Base-by-base conservation (phyloP, 108 stramenopile genomes). In the Nitzschia putrida region DNA sequence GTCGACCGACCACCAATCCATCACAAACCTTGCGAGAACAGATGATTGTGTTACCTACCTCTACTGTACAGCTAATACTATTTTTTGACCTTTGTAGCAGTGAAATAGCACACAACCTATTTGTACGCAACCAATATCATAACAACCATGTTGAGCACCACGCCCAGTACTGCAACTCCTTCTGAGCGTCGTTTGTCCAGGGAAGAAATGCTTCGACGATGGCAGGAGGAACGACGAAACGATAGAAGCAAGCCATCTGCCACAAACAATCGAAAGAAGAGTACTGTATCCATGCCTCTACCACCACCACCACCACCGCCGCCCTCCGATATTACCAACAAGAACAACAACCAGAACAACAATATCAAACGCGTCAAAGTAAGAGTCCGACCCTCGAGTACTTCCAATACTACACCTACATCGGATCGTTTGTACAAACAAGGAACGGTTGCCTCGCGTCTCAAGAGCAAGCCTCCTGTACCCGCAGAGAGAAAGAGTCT, bases 371-470 rank as follows among this genome's bases (percentile, higher is more conserved):
- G 18, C 2, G 61, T 63, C 23, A 63, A 63, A 24, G 61, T 63
- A 0, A 18, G 44, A 47, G 61, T 63, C 12, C 42, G 61, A 63
- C 40, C 61, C 12, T 0, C 0, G 3, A 37, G 43, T 9, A 44
- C 42, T 21, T 22, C 61, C 43, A 24, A 44, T 12, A 16, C 23
- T 29, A 18, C 25, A 58, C 29, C 23, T 3, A 25, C 37, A 38
- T 41, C 44, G 7, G 20, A 40, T 45, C 61, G 61, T 45, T 38
- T 63, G 44, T 63, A 63, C 44, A 1, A 63, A 24, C 61, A 63
- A 63, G 44, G 44, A 63, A 63, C 61, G 3, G 61, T 63, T 11
- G 61, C 61, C 8, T 63, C 61, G 1, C 61, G 61, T 21, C 61
- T 63, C 42, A 63, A 63, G 40, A 10, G 43, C 42, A 63, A 63